These are phyloP conservation scores for Pseudozyma tsukubaensis DNA, from an alignment of 1,284 basidiomycete species.

Conservation along the genomic window DNA sequence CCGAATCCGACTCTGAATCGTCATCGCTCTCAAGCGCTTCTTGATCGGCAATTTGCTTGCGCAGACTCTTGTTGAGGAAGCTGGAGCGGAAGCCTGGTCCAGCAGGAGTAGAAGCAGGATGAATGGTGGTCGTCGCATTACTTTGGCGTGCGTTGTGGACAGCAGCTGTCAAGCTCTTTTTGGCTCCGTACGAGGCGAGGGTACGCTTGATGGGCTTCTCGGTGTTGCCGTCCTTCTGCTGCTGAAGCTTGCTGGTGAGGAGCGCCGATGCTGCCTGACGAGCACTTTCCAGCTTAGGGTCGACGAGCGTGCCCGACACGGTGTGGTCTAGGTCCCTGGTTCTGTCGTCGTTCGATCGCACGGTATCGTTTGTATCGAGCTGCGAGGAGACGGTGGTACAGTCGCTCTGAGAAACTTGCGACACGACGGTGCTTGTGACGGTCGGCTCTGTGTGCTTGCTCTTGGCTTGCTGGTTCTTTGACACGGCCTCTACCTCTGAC, in stretches of 20 bases:
- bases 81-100: conserved; percentile 52
- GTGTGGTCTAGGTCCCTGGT: conserved; percentile 26
- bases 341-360: too few relatives aligned
- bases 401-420: conserved; percentile 27
- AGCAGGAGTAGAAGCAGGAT: conserved; percentile 48
- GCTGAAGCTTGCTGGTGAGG: conserved; percentile 23
- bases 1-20: conserved; percentile 39
- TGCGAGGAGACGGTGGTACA: conserved; percentile 18
- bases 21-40: conserved; percentile 34
- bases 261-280: conserved; percentile 37
- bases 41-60: conserved; percentile 56
- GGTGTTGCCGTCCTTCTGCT: conserved; percentile 28
- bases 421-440: conserved; percentile 24
- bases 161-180: conserved; percentile 49
- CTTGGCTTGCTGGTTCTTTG: not conserved
- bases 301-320: conserved; percentile 20
- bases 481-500: not conserved
- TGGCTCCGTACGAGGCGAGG: conserved; percentile 46
- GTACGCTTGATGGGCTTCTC: conserved; percentile 50
- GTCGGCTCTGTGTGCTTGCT: conserved; percentile 10
- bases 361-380: conserved; percentile 26
- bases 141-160: conserved; percentile 20
- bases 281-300: conserved; percentile 38
- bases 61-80: conserved; percentile 65
- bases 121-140: conserved; percentile 29